Conservation (phyloP, 208 protist genomes). For the Plasmodiophora brassicae region DNA sequence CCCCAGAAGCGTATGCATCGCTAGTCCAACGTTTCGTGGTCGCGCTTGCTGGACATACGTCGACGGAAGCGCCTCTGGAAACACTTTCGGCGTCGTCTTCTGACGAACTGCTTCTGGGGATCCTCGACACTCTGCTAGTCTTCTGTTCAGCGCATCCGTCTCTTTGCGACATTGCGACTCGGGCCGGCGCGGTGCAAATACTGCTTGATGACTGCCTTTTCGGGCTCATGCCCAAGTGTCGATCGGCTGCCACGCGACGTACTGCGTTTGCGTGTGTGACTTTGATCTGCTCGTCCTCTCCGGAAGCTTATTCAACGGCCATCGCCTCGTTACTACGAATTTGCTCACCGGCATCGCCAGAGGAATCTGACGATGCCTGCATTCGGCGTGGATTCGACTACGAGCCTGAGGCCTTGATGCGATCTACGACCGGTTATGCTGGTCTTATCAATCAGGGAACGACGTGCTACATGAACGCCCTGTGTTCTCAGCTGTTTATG, state of each 20-base stretch:
- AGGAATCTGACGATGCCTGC: not conserved
- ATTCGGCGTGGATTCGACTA: slow-evolving; percentile 17
- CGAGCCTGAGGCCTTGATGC: not conserved
- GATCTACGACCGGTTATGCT: not conserved
- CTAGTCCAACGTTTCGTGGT: not conserved
- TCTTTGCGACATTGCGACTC: not conserved
- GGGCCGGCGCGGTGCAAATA: not conserved
- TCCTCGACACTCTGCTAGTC: not conserved
- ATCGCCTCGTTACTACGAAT: not conserved
- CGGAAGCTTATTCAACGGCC: not conserved
- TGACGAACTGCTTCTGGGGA: slow-evolving; percentile 23
- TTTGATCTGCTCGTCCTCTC: not conserved
- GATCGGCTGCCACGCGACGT: not conserved
- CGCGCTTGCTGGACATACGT: not conserved
- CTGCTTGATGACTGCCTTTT: not conserved
- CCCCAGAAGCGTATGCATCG: not conserved
- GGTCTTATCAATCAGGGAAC: slow-evolving; percentile 20
- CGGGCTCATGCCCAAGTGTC: slow-evolving; percentile 12
- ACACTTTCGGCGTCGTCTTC: not conserved
- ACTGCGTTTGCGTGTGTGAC: not conserved
- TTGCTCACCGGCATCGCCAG: not conserved
- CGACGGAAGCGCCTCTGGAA: not conserved
- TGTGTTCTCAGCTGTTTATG: slow-evolving; percentile 23
- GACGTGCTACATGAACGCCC: slow-evolving; percentile 32
- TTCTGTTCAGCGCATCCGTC: not conserved